Evolutionary conservation across 768 basidiomycete species (phyloP).

Genomic region (Trametopsis cervina): DNA sequence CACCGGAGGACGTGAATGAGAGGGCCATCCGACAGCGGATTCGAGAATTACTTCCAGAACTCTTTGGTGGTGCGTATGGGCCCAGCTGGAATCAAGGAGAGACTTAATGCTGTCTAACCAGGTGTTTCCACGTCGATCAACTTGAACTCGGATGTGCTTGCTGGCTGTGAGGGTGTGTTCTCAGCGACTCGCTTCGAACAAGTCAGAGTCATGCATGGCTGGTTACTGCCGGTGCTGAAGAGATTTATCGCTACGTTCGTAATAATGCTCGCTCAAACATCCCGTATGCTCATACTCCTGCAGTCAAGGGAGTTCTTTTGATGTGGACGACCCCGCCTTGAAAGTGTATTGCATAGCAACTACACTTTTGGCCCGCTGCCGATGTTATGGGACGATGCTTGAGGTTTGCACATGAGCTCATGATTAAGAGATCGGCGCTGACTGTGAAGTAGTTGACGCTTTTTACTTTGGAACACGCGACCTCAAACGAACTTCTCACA

Average conservation of each 20-base stretch:
- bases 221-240: conserved; percentile 67
- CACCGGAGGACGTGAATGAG: conserved; percentile 65
- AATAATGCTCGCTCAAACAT: neutral
- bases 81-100: neutral
- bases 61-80: conserved; percentile 51
- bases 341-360: conserved; percentile 48
- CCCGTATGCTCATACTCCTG: neutral
- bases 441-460: conserved; percentile 24
- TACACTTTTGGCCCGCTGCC: conserved; percentile 52
- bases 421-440: neutral
- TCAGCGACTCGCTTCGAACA: conserved; percentile 68
- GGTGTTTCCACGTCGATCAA: conserved; percentile 8
- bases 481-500: conserved; percentile 44
- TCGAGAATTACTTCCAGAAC: conserved; percentile 50
- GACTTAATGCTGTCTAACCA: conserved; percentile 1
- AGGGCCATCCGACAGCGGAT: conserved; percentile 68
- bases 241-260: conserved; percentile 46
- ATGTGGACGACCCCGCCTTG: neutral
- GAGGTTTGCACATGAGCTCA: conserved; percentile 40
- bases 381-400: conserved; percentile 62
- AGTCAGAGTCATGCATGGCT: conserved; percentile 59
- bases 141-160: conserved; percentile 17
- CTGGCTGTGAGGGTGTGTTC: conserved; percentile 39
- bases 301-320: neutral
- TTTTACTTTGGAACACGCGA: conserved; percentile 43